These are phyloP conservation scores for Mariannaea sp. DNA, from an alignment of 2,329 filamentous ascomycete species.

Conservation along the genomic window DNA sequence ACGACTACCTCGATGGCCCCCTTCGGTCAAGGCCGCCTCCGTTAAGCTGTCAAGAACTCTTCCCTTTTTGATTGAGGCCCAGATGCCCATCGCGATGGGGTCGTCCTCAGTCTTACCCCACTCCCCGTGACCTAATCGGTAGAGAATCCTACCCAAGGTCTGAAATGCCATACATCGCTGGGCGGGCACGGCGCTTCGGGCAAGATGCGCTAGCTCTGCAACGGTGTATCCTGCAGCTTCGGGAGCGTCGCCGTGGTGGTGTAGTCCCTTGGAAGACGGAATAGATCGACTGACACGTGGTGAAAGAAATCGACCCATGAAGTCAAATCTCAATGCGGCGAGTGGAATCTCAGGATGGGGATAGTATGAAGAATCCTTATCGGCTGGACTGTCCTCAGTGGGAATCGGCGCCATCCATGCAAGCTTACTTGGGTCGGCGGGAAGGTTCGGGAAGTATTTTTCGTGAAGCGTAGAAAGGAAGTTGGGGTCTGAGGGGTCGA, in stretches of 20 bases:
- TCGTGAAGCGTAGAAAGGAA: conserved; percentile 85
- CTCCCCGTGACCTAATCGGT: conserved; percentile 75
- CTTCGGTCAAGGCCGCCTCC: conserved; percentile 72
- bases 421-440: conserved; percentile 81
- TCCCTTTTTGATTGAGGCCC: conserved; percentile 77
- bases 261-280: conserved; percentile 78
- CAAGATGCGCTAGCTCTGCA: conserved; percentile 78
- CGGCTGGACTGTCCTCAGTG: conserved; percentile 65
- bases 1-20: conserved; percentile 77
- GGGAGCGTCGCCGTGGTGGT: conserved; percentile 91
- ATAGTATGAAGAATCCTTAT: conserved; percentile 79
- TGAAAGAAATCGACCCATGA: conserved; percentile 78
- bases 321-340: conserved; percentile 85
- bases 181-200: conserved; percentile 79
- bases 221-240: conserved; percentile 95
- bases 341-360: conserved; percentile 75
- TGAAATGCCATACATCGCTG: conserved; percentile 93
- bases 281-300: conserved; percentile 75
- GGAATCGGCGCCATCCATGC: conserved; percentile 86
- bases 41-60: conserved; percentile 76
- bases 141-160: conserved; percentile 84
- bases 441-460: conserved; percentile 91
- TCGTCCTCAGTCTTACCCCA: conserved; percentile 64
- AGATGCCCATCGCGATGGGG: conserved; percentile 76
- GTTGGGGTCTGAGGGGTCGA: conserved; percentile 81